These are phyloP conservation scores for Vitis hybrid DNA, from an alignment of 177 flowering plant species.

Conservation along the genomic window DNA sequence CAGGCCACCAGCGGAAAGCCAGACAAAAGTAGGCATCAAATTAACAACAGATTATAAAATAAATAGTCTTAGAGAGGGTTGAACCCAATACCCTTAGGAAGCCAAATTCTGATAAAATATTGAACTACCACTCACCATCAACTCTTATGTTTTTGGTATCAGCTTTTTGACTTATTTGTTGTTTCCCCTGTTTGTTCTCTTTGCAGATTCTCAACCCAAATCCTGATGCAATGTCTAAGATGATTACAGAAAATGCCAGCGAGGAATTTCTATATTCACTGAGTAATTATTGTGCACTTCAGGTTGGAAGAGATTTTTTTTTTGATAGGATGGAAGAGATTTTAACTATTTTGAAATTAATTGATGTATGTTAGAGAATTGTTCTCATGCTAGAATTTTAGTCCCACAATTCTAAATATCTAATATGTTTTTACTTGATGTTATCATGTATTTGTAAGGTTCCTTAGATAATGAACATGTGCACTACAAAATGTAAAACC, in stretches of 20 bases:
- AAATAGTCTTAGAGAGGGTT: too few relatives aligned
- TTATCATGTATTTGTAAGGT: background rate
- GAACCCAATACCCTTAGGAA: too few relatives aligned
- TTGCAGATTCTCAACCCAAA: conserved; percentile 95
- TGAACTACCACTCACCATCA: too few relatives aligned
- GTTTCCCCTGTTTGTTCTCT: conserved; percentile 2
- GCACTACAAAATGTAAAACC: too few relatives aligned
- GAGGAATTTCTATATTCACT: conserved; percentile 90
- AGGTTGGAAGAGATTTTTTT: conserved; percentile 46
- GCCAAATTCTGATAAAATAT: background rate
- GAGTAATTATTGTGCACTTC: conserved; percentile 97
- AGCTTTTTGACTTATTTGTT: conserved; percentile 5
- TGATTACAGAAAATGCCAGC: conserved; percentile 96
- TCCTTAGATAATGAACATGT: background rate
- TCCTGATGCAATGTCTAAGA: conserved; percentile 97
- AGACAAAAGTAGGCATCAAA: too few relatives aligned
- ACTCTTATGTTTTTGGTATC: background rate
- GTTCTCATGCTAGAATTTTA: background rate
- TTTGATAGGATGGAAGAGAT: conserved; percentile 45
- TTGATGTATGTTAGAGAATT: background rate
- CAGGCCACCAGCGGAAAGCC: too few relatives aligned
- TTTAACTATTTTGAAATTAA: background rate
- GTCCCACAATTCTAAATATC: background rate
- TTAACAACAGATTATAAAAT: too few relatives aligned
- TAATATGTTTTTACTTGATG: background rate